Base-by-base conservation (phyloP, 2,329 filamentous ascomycete genomes). In the Proliferodiscus dingleyae region DNA sequence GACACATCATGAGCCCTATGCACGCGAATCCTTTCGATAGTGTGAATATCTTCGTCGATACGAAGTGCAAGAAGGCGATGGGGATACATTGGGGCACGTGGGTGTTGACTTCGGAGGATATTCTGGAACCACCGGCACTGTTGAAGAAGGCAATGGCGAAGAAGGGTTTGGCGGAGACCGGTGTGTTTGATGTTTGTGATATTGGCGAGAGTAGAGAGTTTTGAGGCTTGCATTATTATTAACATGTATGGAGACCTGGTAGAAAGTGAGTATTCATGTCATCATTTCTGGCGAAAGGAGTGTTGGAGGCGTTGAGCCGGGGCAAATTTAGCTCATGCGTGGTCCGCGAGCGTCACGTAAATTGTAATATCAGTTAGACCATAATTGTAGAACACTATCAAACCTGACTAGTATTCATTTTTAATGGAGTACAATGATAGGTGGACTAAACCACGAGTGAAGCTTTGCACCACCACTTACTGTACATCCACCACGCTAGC, bases 11-110 rank as follows among this genome's bases (percentile, higher is more conserved):
- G 72, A 89, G 83, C 37, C 71, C 81, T 16, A 83, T 94, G 75
- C 91, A 97, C 64, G 85, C 87, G 6, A 87, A 94, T 63, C 91
- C 91, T 0, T 83, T 81, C 55, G 91, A 97, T 63, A 79, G 84
- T 0, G 89, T 95, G 29, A 88, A 93, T 59, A 95, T 97, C 56
- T 95, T 95, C 66, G 66, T 73, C 5, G 90, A 96, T 58, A 94
- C 88, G 1, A 77, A 76, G 55, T 96, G 90, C 70, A 73, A 78
- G 58, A 72, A 70, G 15, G 90, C 89, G 18, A 74, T 96, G 69
- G 90, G 80, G 2, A 95, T 96, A 57, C 91, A 96, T 63, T 96
- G 90, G 89, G 90, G 89, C 2, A 83, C 86, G 0, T 96, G 90
- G 89, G 83, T 55, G 2, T 41, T 61, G 56, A 95, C 90, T 0